phyloP scores from a whole-genome alignment of 2,329 filamentous ascomycete species.

The Akanthomyces uredinophilus region DNA sequence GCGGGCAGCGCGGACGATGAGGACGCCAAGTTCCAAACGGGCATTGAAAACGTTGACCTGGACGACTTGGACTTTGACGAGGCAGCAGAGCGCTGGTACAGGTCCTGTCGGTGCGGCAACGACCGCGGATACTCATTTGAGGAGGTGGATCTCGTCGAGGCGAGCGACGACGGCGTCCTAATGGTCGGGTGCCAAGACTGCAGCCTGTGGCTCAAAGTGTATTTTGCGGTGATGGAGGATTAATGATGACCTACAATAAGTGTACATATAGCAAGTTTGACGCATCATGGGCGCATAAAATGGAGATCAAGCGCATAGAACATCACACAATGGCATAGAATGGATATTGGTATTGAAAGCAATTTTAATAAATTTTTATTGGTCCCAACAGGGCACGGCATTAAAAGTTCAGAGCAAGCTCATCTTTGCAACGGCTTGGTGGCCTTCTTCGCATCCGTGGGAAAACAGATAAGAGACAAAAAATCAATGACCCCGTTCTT shows the following conservation, averaged over 20 bases:
- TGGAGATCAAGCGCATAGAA: neutral
- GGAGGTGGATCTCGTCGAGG: constrained; percentile 56
- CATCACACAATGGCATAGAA: neutral
- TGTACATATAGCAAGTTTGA: neutral
- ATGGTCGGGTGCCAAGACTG: constrained; percentile 63
- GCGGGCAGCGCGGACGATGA: constrained; percentile 19
- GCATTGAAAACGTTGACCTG: constrained; percentile 59
- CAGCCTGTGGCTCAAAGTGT: constrained; percentile 60
- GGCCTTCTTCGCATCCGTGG: constrained; percentile 34
- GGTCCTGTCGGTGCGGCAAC: constrained; percentile 60
- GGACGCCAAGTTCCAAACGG: constrained; percentile 44
- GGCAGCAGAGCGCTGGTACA: constrained; percentile 45
- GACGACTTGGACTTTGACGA: constrained; percentile 58
- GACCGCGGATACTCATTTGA: constrained; percentile 52
- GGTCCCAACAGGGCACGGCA: constrained; percentile 52
- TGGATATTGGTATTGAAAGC: constrained; percentile 22
- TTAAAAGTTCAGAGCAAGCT: constrained; percentile 50
- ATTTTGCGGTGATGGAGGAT: constrained; percentile 53
- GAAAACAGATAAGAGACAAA: constrained; percentile 25
- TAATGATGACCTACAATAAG: constrained; percentile 17
- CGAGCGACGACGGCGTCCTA: constrained; percentile 52
- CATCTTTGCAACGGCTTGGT: constrained; percentile 46
- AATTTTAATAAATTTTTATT: constrained; percentile 47
- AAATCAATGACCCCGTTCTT: constrained; percentile 27
- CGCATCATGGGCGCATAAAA: neutral